Base-by-base conservation (phyloP, 2,329 filamentous ascomycete species). In the Sphaceloma murrayae region DNA sequence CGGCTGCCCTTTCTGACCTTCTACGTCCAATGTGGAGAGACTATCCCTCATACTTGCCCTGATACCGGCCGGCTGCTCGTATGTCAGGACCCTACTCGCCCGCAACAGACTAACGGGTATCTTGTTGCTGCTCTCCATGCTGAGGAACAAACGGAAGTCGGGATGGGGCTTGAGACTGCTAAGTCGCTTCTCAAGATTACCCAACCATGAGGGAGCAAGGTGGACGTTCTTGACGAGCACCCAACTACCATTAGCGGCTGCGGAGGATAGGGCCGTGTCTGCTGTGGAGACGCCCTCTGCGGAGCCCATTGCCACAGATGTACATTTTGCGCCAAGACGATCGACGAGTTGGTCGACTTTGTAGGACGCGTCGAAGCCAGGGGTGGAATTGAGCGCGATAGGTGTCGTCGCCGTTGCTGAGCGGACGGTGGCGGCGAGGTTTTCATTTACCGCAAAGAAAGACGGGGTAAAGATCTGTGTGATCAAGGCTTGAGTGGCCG, bases 211-310 rank as follows among this genome's bases (percentile, higher is more conserved):
- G 1, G 91, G 87, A 21, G 89, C 87, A 50, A 98, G 74, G 64
- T 98, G 91, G 14, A 98, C 91, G 68, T 98, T 98, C 77, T 98
- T 98, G 73, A 98, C 80, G 49, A 98, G 74, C 7, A 98, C 93
- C 91, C 91, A 98, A 18, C 80, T 86, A 53, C 91, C 91, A 11
- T 81, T 83, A 46, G 93, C 85, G 4, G 91, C 89, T 7, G 91
- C 91, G 56, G 87, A 86, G 64, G 78, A 84, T 58, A 98, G 87
- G 21, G 93, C 91, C 65, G 94, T 94, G 70, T 98, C 91, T 13
- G 91, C 91, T 50, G 80, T 91, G 47, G 88, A 80, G 13, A 93
- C 72, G 60, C 87, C 85, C 70, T 98, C 91, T 58, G 93, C 93
- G 34, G 91, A 96, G 58, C 91, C 91, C 91, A 98, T 98, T 55